These are phyloP conservation scores for Podaxis sp. DNA, from an alignment of 768 basidiomycete genomes.

Conservation along the genomic window DNA sequence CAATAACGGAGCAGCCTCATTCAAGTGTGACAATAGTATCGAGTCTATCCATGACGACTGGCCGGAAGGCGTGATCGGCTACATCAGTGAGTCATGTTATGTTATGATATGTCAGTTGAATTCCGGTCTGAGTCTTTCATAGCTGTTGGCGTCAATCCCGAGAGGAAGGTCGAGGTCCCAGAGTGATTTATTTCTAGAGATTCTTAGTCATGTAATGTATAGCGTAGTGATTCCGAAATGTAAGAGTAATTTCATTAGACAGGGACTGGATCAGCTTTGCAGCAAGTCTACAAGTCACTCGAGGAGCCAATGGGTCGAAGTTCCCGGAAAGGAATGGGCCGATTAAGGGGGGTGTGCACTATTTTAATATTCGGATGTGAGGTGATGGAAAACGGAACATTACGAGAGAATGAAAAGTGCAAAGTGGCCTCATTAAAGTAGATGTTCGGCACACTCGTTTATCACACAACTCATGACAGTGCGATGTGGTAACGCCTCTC, in stretches of 20 bases:
- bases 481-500: not conserved
- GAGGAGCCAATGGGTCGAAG: not conserved
- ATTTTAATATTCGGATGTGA: not conserved
- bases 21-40: slow-evolving; percentile 15
- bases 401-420: not conserved
- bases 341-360: not conserved
- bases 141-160: slow-evolving; percentile 25
- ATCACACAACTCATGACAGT: not conserved
- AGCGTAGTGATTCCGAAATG: not conserved
- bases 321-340: not conserved
- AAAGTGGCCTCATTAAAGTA: slow-evolving; percentile 7
- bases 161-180: slow-evolving; percentile 9
- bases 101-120: not conserved
- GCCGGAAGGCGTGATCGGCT: slow-evolving; percentile 24
- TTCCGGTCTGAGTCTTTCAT: not conserved
- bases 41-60: slow-evolving; percentile 24
- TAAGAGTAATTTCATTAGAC: not conserved
- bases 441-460: not conserved
- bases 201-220: not conserved
- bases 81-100: slow-evolving; percentile 18
- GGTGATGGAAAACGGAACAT: not conserved
- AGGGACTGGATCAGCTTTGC: not conserved
- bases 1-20: not conserved
- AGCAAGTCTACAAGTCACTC: not conserved
- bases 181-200: not conserved